A percentile compares a stretch with the other conserved stretches of the same genome.
Conservation (phyloP, 371 early-diverging fungal species). For the Blakeslea trispora region DNA sequence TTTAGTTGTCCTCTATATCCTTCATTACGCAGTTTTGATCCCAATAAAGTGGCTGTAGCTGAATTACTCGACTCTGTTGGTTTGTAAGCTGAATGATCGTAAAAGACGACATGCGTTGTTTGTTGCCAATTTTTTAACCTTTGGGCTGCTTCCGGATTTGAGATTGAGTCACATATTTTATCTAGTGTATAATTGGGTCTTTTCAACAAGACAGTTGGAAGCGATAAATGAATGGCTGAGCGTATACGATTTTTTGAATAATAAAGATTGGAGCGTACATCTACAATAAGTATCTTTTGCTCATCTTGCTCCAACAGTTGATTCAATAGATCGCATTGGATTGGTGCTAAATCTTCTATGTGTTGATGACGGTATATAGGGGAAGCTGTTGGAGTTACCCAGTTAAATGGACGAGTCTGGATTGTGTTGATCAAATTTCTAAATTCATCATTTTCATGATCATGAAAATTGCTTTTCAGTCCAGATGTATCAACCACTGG, state of each 20-base stretch:
- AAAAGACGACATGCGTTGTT: conserved; percentile 46
- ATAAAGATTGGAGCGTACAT: conserved; percentile 45
- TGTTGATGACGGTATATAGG: conserved; percentile 1
- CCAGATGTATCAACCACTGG: no score
- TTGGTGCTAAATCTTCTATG: conserved; percentile 16
- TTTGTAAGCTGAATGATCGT: conserved; percentile 44
- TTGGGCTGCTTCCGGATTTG: conserved; percentile 22
- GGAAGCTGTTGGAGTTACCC: background rate
- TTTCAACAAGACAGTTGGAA: conserved; percentile 51
- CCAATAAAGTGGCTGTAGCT: conserved; percentile 34
- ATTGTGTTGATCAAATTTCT: conserved; percentile 29
- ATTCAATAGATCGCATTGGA: conserved; percentile 4
- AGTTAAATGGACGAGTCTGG: conserved; percentile 15
- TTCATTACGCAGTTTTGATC: conserved; percentile 16
- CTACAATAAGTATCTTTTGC: conserved; percentile 40
- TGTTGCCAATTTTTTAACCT: conserved; percentile 39
- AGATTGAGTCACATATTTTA: conserved; percentile 44
- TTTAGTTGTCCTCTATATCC: conserved; percentile 21
- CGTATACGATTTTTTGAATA: conserved; percentile 35
- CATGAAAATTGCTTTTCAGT: background rate
- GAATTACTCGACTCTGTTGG: conserved; percentile 41
- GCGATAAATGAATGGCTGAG: conserved; percentile 42
- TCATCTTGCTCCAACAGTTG: background rate
- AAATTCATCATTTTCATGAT: conserved; percentile 4
- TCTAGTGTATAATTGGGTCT: conserved; percentile 47